Percentiles rank a stretch among this genome's conserved stretches.
Conservation (phyloP, 179 eudicot genomes). For the Sideroxylon spinosum region DNA sequence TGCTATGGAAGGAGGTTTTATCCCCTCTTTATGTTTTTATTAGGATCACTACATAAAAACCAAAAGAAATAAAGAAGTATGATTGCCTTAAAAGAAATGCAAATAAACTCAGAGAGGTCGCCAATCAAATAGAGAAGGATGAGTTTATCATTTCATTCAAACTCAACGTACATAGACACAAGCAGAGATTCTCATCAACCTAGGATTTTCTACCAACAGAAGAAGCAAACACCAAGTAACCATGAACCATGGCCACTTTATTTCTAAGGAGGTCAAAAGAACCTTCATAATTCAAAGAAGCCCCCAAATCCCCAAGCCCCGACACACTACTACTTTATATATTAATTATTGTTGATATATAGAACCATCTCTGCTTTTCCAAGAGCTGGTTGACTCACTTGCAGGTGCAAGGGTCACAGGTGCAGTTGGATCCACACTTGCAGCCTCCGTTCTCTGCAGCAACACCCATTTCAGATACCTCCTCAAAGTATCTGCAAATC, state of each 20-base stretch:
- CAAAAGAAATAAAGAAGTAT: neutral
- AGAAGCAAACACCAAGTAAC: neutral
- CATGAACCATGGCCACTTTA: slow-evolving; percentile 10
- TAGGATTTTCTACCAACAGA: neutral
- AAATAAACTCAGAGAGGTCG: neutral
- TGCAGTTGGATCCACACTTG: slow-evolving; percentile 68
- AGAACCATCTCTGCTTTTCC: slow-evolving; percentile 3
- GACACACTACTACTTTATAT: neutral
- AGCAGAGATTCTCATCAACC: neutral
- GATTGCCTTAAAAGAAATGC: too few relatives aligned
- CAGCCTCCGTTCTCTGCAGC: slow-evolving; percentile 59
- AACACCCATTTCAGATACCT: slow-evolving; percentile 25
- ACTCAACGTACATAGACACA: slow-evolving; percentile 1
- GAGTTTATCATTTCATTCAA: neutral
- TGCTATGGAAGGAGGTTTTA: neutral
- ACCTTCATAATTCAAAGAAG: neutral
- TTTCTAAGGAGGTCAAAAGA: neutral
- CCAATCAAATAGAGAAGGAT: neutral
- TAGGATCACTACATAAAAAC: neutral
- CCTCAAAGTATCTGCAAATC: slow-evolving; percentile 18
- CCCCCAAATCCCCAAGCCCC: neutral
- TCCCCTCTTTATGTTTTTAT: neutral
- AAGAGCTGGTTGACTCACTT: slow-evolving; percentile 24
- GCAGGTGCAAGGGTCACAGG: slow-evolving; percentile 68
- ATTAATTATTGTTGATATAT: neutral